phyloP scores from a whole-genome alignment of 2,329 filamentous ascomycete genomes.

The Clonostachys byssicola region DNA sequence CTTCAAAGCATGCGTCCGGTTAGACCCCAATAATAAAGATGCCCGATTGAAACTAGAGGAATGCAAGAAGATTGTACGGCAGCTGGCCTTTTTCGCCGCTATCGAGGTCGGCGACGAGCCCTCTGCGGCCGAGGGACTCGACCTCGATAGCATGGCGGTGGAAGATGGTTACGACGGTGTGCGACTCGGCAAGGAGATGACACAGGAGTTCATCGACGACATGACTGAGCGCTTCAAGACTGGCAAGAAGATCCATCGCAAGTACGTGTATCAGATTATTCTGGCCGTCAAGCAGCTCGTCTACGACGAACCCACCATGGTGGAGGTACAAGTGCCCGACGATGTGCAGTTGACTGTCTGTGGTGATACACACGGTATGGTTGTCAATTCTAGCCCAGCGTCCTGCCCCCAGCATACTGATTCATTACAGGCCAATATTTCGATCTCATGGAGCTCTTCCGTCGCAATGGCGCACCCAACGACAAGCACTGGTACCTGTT shows the following conservation, averaged over 20 bases:
- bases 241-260: slow-evolving; percentile 91
- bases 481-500: slow-evolving; percentile 93
- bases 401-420: background rate
- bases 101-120: slow-evolving; percentile 92
- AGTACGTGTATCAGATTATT: slow-evolving; percentile 97
- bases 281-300: slow-evolving; percentile 85
- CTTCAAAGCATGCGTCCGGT: slow-evolving; percentile 85
- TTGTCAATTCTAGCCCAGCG: background rate
- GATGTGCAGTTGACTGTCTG: slow-evolving; percentile 86
- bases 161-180: slow-evolving; percentile 85
- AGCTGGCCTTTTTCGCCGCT: slow-evolving; percentile 87
- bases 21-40: slow-evolving; percentile 84
- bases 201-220: slow-evolving; percentile 92
- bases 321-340: slow-evolving; percentile 78
- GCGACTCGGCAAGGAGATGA: slow-evolving; percentile 77
- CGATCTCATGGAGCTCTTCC: slow-evolving; percentile 94
- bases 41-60: slow-evolving; percentile 87
- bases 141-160: slow-evolving; percentile 79
- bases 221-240: slow-evolving; percentile 96
- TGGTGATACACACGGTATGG: slow-evolving; percentile 88
- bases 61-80: slow-evolving; percentile 91
- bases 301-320: slow-evolving; percentile 93
- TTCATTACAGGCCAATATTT: slow-evolving; percentile 81
- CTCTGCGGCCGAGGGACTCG: slow-evolving; percentile 85
- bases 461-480: slow-evolving; percentile 78